Percentiles rank a stretch among this genome's conserved stretches.
Conservation (phyloP, 2,329 filamentous ascomycete genomes). For the Fusarium concolor region DNA sequence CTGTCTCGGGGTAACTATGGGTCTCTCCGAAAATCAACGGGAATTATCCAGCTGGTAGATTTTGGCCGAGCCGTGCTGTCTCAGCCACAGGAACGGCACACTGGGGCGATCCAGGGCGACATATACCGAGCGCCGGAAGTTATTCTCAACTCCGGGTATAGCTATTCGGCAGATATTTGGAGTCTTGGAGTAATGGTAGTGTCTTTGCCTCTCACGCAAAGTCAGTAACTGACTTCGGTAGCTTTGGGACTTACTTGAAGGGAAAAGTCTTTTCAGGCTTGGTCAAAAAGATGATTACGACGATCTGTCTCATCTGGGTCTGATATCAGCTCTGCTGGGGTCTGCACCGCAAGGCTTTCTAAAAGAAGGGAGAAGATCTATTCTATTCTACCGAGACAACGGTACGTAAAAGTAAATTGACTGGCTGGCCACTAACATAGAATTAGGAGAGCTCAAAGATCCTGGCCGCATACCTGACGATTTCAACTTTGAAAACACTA, state of each 20-base stretch:
- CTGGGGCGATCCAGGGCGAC: constrained; percentile 29
- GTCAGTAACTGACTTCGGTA: neutral
- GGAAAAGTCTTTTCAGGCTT: constrained; percentile 12
- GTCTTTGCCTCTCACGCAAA: accelerated
- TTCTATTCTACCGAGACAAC: neutral
- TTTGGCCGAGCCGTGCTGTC: constrained; percentile 31
- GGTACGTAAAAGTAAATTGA: neutral
- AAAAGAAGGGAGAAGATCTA: neutral
- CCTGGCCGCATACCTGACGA: neutral
- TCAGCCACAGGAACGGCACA: constrained; percentile 3
- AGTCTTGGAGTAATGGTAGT: constrained; percentile 43
- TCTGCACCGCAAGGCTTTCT: neutral
- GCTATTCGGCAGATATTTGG: constrained; percentile 39
- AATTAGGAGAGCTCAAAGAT: neutral
- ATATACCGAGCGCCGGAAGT: constrained; percentile 40
- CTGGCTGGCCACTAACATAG: neutral
- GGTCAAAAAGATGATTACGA: constrained; percentile 7
- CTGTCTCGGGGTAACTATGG: constrained; percentile 42
- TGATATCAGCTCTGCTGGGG: constrained; percentile 17
- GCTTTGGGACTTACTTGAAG: constrained; percentile 27
- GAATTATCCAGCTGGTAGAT: constrained; percentile 33
- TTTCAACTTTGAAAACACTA: neutral
- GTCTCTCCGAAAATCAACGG: constrained; percentile 24
- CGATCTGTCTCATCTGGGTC: constrained; percentile 11
- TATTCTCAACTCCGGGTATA: constrained; percentile 37